Percentiles rank a stretch among this genome's conserved stretches.
phyloP scores from a whole-genome alignment of 768 basidiomycete genomes.

The Rhizopogon vesiculosus region DNA sequence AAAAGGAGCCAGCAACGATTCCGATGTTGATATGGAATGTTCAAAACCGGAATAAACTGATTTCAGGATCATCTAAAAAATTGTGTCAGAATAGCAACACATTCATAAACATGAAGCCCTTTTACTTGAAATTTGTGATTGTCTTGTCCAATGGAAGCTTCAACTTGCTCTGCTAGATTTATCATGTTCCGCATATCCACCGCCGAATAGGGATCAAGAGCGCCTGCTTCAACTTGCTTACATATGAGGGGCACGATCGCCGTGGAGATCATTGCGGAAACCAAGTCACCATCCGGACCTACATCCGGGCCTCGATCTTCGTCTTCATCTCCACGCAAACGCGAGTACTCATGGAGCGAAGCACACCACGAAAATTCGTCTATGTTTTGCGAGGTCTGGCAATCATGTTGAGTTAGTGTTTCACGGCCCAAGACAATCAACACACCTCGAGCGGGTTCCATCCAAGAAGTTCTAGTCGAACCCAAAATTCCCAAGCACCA shows the following conservation, averaged over 20 bases:
- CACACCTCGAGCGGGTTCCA: constrained; percentile 86
- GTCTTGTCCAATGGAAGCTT: constrained; percentile 63
- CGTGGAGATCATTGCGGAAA: constrained; percentile 84
- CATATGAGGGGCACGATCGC: constrained; percentile 72
- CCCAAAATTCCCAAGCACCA: constrained; percentile 94
- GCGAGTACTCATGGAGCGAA: constrained; percentile 72
- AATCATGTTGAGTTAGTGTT: constrained; percentile 7
- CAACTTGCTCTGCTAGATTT: constrained; percentile 78
- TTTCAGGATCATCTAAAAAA: constrained; percentile 50
- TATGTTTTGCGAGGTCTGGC: constrained; percentile 49
- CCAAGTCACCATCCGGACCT: constrained; percentile 83
- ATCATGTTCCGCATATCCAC: constrained; percentile 55
- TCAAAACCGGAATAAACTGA: constrained; percentile 50
- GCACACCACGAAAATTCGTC: constrained; percentile 86
- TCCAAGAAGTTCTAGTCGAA: constrained; percentile 76
- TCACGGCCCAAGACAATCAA: constrained; percentile 3
- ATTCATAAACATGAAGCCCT: not conserved
- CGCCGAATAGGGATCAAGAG: constrained; percentile 76
- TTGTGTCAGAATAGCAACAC: constrained; percentile 8
- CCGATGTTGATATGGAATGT: constrained; percentile 46
- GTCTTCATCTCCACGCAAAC: constrained; percentile 35
- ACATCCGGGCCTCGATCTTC: constrained; percentile 52
- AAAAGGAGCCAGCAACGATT: constrained; percentile 47
- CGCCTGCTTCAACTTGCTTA: constrained; percentile 74
- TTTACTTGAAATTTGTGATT: constrained; percentile 62